phyloP scores from a whole-genome alignment of 1,284 basidiomycete species.

The Tylopilus sp. region DNA sequence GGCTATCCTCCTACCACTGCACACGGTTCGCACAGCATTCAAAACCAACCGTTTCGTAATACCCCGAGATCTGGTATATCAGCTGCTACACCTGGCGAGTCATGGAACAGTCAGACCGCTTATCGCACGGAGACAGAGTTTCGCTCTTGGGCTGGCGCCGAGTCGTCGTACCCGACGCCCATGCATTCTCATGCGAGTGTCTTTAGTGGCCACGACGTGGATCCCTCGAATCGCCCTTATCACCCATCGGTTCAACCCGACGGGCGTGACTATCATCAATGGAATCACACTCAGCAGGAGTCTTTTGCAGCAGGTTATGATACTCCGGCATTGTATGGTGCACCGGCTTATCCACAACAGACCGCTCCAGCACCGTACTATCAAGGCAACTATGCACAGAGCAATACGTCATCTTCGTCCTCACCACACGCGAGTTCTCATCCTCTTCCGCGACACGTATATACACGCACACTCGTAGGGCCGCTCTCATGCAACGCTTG shows the following conservation, averaged over 20 bases:
- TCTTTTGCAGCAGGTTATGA: conserved; percentile 31
- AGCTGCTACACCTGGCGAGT: conserved; percentile 19
- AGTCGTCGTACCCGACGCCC: conserved; percentile 34
- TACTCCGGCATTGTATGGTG: conserved; percentile 20
- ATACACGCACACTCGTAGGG: conserved; percentile 85
- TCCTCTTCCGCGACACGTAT: conserved; percentile 59
- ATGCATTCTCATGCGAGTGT: conserved; percentile 28
- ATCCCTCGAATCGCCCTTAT: conserved; percentile 33
- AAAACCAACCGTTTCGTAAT: conserved; percentile 48
- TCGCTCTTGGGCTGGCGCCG: conserved; percentile 38
- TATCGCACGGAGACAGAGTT: conserved; percentile 37
- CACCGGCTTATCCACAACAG: conserved; percentile 31
- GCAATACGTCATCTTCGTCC: conserved; percentile 30
- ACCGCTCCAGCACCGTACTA: conserved; percentile 31
- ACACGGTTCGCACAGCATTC: conserved; percentile 45
- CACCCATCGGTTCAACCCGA: conserved; percentile 30
- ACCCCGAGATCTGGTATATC: conserved; percentile 25
- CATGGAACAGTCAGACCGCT: conserved; percentile 24
- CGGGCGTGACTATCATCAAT: conserved; percentile 32
- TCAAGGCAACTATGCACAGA: conserved; percentile 28
- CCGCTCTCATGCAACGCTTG: conserved; percentile 82
- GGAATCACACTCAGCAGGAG: conserved; percentile 35
- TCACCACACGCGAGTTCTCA: conserved; percentile 35
- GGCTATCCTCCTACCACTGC: conserved; percentile 45
- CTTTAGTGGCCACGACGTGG: conserved; percentile 30